Base-by-base conservation (phyloP, 805 yeast species). In the Saccharomycopsis fermentans region DNA sequence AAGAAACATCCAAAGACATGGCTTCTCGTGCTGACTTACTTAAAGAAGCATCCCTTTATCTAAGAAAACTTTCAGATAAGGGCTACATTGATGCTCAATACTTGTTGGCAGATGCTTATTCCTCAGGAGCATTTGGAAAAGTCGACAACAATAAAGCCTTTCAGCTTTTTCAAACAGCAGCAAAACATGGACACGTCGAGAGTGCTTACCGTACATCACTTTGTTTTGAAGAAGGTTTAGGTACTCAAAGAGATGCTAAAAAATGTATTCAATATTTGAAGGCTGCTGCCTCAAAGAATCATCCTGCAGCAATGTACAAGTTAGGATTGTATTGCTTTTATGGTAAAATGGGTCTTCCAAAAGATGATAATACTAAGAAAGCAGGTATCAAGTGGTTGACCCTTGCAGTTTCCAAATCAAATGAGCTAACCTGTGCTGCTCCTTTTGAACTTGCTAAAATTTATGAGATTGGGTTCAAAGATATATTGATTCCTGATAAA, bases 261-360 rank as follows among this genome's bases (percentile, higher is more conserved):
- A 86, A 89, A 65, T 90, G 95, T 1, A 74, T 90, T 6, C 95
- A 89, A 64, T 90, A 84, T 68, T 73, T 90, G 59, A 86, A 86
- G 68, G 83, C 83, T 67, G 96, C 98, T 0, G 96, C 98, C 0
- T 79, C 90, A 35, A 86, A 87, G 68, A 90, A 88, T 67, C 99
- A 92, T 70, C 90, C 97, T 0, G 91, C 96, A n/a, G 97, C 98
- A 4, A 90, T 92, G 96, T 87, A 85, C 74, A 88, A 91, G 69
- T 75, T 90, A 63, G 99, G 98, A 3, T 77, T 89, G 50, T 90
- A 91, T 65, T 86, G 90, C 40, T 94, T 86, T 71, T 81, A 90
- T 67, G 83, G 88, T 4, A 77, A 86, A 61, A 84, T 92, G 92
- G 97, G 98, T 0, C 69, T 92, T 36, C 75, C 85, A 1, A 69